Conservation (phyloP, 2,329 filamentous ascomycete genomes). For the Aureobasidium musti region DNA sequence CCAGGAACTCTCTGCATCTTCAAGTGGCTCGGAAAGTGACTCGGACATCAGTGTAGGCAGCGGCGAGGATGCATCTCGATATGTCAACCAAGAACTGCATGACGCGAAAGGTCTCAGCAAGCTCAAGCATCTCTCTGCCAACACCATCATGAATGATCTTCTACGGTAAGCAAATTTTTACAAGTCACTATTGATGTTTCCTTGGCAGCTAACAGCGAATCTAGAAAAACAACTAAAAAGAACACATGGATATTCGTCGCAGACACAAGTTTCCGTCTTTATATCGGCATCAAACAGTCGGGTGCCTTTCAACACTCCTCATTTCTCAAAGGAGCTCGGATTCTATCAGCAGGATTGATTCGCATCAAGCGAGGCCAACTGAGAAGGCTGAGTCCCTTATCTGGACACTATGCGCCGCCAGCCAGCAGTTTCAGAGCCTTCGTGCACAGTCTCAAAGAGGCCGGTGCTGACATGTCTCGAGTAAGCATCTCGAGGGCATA, state of each 20-base stretch:
- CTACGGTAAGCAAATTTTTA: conserved; percentile 52
- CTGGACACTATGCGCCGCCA: conserved; percentile 82
- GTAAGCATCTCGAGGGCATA: conserved; percentile 81
- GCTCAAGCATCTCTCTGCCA: conserved; percentile 67
- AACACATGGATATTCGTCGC: conserved; percentile 95
- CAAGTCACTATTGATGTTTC: neutral
- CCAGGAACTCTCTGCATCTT: conserved; percentile 31
- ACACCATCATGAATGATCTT: conserved; percentile 75
- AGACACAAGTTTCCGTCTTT: conserved; percentile 80
- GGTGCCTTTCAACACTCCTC: conserved; percentile 90
- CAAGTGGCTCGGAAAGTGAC: conserved; percentile 38
- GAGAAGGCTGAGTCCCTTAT: conserved; percentile 66
- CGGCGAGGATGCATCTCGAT: conserved; percentile 63
- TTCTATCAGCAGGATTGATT: conserved; percentile 80
- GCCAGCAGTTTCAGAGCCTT: conserved; percentile 82
- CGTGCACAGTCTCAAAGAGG: conserved; percentile 68
- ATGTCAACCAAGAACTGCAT: conserved; percentile 65
- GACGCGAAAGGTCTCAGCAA: conserved; percentile 62
- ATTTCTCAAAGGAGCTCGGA: conserved; percentile 79
- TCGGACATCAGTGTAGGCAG: conserved; percentile 53
- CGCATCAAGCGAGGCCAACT: conserved; percentile 80
- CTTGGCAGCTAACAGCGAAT: neutral
- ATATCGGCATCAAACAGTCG: conserved; percentile 85
- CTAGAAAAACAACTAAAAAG: conserved; percentile 70
- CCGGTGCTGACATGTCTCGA: conserved; percentile 75